These are phyloP conservation scores for Simmondsia chinensis DNA, from an alignment of 148 eudicot species.

Conservation along the genomic window DNA sequence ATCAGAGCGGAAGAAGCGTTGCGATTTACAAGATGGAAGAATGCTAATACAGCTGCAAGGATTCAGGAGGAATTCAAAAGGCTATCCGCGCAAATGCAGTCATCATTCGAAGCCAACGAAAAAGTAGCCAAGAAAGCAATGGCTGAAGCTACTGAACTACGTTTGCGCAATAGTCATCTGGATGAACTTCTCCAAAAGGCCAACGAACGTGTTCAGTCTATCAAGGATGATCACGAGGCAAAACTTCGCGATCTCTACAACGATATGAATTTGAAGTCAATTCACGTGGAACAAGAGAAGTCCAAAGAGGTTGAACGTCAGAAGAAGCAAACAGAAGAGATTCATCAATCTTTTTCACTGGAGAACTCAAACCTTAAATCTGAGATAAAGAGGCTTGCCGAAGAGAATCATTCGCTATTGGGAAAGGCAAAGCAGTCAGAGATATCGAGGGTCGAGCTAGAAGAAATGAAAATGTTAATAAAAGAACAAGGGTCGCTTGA, in stretches of 20 bases:
- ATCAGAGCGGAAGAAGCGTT: conserved; percentile 74
- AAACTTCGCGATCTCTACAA: conserved; percentile 33
- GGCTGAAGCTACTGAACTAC: conserved; percentile 67
- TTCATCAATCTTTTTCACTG: conserved; percentile 18
- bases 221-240: conserved; percentile 45
- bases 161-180: conserved; percentile 40
- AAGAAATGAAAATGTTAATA: conserved; percentile 25
- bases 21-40: conserved; percentile 53
- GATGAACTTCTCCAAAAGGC: conserved; percentile 49
- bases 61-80: conserved; percentile 76
- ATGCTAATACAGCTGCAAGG: conserved; percentile 68
- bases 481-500: conserved; percentile 36
- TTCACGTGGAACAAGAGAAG: conserved; percentile 30
- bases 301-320: conserved; percentile 28
- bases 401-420: conserved; percentile 30
- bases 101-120: conserved; percentile 72
- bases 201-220: conserved; percentile 40
- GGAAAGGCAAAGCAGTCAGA: conserved; percentile 25
- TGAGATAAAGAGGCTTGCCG: conserved; percentile 36
- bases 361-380: conserved; percentile 30
- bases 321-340: conserved; percentile 37
- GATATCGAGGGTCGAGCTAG: conserved; percentile 27
- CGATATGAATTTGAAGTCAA: conserved; percentile 32
- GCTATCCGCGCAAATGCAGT: conserved; percentile 60
- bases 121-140: conserved; percentile 55